phyloP scores from a whole-genome alignment of 169 alveolate species.

The Plasmodium sp. region DNA sequence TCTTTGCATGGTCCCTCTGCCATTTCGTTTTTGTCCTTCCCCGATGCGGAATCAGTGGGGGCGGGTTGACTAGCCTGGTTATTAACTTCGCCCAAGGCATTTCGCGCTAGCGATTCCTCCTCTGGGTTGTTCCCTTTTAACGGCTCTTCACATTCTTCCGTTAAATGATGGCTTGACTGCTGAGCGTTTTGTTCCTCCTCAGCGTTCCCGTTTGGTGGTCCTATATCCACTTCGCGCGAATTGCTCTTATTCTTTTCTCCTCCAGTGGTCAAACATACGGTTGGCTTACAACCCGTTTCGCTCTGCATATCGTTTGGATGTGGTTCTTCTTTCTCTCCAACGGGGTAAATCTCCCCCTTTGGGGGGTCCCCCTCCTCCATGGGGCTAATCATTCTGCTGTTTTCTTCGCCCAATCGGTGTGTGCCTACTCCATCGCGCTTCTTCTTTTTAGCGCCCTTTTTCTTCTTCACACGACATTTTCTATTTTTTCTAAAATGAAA shows the following conservation, averaged over 20 bases:
- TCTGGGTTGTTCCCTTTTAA: neutral
- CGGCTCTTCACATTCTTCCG: neutral
- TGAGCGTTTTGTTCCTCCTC: neutral
- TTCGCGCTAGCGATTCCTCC: neutral
- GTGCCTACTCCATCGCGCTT: neutral
- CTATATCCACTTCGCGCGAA: neutral
- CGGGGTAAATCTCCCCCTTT: neutral
- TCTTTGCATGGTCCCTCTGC: conserved; percentile 29
- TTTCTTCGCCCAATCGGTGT: neutral
- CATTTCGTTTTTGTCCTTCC: neutral
- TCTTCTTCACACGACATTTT: neutral
- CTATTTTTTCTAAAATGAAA: neutral
- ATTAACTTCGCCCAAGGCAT: neutral
- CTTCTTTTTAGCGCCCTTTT: neutral
- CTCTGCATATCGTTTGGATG: neutral
- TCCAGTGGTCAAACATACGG: neutral
- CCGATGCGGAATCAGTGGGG: neutral
- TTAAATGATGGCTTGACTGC: neutral
- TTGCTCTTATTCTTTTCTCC: neutral
- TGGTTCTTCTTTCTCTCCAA: neutral
- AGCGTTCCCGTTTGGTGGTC: neutral
- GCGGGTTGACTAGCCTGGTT: neutral
- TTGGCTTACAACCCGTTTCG: neutral
- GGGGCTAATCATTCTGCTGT: neutral
- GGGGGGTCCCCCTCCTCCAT: neutral